Evolutionary conservation across 305 asterid species (phyloP), one percentile per base, ranked within the genome.

Genomic region (Rubia occidens): DNA sequence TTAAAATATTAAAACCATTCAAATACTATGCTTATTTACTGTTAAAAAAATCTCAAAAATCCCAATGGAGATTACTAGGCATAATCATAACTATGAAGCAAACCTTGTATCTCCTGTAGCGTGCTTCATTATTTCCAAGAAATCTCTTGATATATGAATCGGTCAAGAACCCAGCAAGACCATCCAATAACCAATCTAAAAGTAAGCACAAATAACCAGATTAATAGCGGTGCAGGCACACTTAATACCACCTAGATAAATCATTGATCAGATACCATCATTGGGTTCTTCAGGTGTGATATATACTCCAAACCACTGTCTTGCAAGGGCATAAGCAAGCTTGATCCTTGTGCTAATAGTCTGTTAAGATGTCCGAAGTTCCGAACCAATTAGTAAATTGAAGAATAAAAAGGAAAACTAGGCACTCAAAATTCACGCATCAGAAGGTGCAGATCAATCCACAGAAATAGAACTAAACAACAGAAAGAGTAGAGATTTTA

Each of bases 171-270:
- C 95, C 90, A 54, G 98, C 94, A 81, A 95, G 99, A 73, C 99
- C 99, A 71, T 95, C 99, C 87, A 95, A 72, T 84, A 95, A 85
- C 99, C 99, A 95, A 83, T 91, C 99, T 93, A 85, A 74, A 59
- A 78, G 63, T 21, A 76, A 71, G 60, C 76, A 80, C 60, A 64
- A 78, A 74, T 75, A 75, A 74, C 73, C 54, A 71, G 72, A 79
- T 84, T 9, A 63, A 74, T 84, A 76, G 73, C 63, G 18, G 65
- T 67, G 70, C 70, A 17, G 54, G 62, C 68, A 58, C 32, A 59
- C 58, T 44, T 56, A 40, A 74, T 32, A 73, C 54, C 20, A 51
- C 63, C 61, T n/a, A 71, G 75, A 79, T 74, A 70, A 78, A 18
- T 40, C 66, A 75, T 71, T 67, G 58, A 72, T 39, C 76, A 56